phyloP scores from a whole-genome alignment of 2,329 filamentous ascomycete genomes.

The Neonectria punicea region DNA sequence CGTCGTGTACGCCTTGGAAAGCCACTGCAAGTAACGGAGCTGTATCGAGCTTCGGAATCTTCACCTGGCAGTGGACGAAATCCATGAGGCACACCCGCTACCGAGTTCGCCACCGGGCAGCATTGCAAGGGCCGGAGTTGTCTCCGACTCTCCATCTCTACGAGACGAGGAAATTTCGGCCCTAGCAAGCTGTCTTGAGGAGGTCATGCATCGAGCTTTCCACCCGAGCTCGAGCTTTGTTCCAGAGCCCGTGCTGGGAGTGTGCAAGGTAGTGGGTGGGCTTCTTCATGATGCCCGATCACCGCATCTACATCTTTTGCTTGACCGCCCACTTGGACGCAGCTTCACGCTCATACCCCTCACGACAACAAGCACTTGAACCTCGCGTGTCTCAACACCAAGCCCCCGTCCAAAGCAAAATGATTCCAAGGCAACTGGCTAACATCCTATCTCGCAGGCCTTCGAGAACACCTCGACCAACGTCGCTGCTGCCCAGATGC shows the following conservation, averaged over 20 bases:
- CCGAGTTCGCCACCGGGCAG: not conserved
- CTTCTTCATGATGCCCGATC: not conserved
- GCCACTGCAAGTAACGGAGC: not conserved
- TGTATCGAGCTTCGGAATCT: slow-evolving; percentile 2
- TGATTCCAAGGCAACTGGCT: slow-evolving; percentile 32
- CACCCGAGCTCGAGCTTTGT: not conserved
- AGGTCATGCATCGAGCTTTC: not conserved
- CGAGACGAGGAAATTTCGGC: not conserved
- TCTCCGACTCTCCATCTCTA: not conserved
- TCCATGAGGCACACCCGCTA: not conserved
- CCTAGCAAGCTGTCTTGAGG: not conserved
- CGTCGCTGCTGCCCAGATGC: slow-evolving; percentile 98
- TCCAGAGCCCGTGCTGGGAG: not conserved
- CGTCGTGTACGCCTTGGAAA: not conserved
- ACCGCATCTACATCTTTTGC: not conserved
- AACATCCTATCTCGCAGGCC: slow-evolving; percentile 67
- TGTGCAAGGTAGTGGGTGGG: not conserved
- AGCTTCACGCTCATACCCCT: slow-evolving; percentile 2
- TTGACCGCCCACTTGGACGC: slow-evolving; percentile 16
- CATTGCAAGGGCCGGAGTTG: not conserved
- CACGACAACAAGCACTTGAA: not conserved
- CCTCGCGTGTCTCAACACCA: not conserved
- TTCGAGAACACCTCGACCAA: slow-evolving; percentile 99
- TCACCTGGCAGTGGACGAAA: not conserved
- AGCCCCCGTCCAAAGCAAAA: not conserved